Percentiles rank a stretch among this genome's conserved stretches.
phyloP scores from a whole-genome alignment of 768 basidiomycete genomes.

The Xerocomellus amylosporus region DNA sequence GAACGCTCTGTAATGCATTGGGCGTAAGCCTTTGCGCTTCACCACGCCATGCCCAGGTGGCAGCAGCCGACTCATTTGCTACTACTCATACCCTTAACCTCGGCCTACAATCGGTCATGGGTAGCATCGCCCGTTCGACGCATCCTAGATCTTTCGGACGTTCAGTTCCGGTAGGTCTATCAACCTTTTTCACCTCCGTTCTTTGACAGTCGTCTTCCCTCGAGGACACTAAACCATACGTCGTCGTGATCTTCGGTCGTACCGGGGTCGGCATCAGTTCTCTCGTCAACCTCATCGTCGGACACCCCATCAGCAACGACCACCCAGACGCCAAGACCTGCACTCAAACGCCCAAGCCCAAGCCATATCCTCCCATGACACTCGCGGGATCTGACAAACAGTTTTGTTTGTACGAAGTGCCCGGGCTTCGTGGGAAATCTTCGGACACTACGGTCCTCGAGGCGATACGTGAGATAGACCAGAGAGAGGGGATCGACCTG shows the following conservation, averaged over 20 bases:
- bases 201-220: background rate
- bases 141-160: background rate
- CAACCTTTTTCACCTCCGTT: background rate
- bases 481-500: slow-evolving; percentile 17
- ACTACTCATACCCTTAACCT: background rate
- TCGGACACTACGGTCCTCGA: slow-evolving; percentile 13
- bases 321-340: slow-evolving; percentile 9
- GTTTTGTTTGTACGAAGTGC: slow-evolving; percentile 23
- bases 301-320: slow-evolving; percentile 15
- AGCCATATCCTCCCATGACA: background rate
- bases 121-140: background rate
- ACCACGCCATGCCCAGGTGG: background rate
- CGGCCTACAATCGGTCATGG: background rate
- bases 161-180: background rate
- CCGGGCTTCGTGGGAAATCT: slow-evolving; percentile 15
- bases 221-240: slow-evolving; percentile 11
- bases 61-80: background rate
- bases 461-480: slow-evolving; percentile 14
- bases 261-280: slow-evolving; percentile 31
- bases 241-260: slow-evolving; percentile 29
- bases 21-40: background rate
- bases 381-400: background rate
- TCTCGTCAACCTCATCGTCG: slow-evolving; percentile 27
- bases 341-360: background rate
- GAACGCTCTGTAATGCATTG: background rate